These are phyloP conservation scores for Sisymbrium altissimum DNA, from an alignment of 345 rosid genomes.

Conservation along the genomic window DNA sequence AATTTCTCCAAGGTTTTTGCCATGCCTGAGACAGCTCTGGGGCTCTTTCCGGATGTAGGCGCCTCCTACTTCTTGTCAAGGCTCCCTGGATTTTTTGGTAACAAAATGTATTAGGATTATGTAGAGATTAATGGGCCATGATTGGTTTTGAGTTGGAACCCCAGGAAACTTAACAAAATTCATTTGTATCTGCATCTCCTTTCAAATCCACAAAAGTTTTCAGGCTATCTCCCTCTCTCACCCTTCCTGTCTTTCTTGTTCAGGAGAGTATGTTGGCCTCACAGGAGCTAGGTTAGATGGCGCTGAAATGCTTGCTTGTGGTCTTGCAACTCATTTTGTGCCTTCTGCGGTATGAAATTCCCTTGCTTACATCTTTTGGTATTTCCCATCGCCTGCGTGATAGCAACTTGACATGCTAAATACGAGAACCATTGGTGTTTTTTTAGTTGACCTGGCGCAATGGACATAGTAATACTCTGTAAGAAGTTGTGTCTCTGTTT, in stretches of 20 bases:
- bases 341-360: constrained; percentile 52
- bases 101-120: too few species aligned
- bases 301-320: constrained; percentile 83
- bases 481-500: neutral
- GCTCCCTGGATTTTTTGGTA: constrained; percentile 89
- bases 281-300: constrained; percentile 80
- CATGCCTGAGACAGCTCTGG: constrained; percentile 83
- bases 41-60: constrained; percentile 88
- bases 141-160: too few species aligned
- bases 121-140: too few species aligned
- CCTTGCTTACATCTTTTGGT: neutral
- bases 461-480: neutral
- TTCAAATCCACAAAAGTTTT: neutral
- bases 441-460: neutral
- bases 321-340: constrained; percentile 88
- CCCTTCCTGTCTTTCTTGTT: neutral
- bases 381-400: neutral
- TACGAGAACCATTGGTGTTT: neutral
- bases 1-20: constrained; percentile 59
- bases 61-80: constrained; percentile 85
- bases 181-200: neutral
- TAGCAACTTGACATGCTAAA: constrained; percentile 4
- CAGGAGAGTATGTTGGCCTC: constrained; percentile 83
- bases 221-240: neutral
- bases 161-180: constrained; percentile 38